A percentile compares a stretch with the other conserved stretches of the same genome.
These are phyloP conservation scores for Rhododendron ferrugineum DNA, from an alignment of 148 eudicot genomes.

Conservation along the genomic window DNA sequence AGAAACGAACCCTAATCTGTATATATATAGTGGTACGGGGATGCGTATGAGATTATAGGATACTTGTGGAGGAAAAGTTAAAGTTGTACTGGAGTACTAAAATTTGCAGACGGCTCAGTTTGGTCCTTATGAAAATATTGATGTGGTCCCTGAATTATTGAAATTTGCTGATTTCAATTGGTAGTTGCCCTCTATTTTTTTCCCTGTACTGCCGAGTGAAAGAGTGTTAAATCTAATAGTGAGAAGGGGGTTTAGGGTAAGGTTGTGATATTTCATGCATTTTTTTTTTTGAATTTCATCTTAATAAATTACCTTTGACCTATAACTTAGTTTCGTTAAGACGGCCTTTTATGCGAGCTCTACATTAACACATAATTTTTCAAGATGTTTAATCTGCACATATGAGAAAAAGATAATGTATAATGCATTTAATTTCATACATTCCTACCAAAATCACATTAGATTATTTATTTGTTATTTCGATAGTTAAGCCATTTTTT, in stretches of 20 bases:
- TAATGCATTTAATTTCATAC: background rate
- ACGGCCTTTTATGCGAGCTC: background rate
- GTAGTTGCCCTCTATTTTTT: background rate
- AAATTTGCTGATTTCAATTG: background rate
- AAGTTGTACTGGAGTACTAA: background rate
- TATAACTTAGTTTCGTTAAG: background rate
- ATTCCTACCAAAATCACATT: background rate
- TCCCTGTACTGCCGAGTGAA: background rate
- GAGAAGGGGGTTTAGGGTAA: too few species aligned
- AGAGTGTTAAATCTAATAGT: background rate
- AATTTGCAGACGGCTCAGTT: slow-evolving; percentile 17
- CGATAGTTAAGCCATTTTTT: background rate
- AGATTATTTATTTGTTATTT: background rate
- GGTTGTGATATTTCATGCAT: background rate
- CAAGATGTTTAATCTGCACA: too few species aligned
- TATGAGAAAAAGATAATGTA: background rate
- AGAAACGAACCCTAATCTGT: background rate
- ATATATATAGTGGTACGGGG: background rate
- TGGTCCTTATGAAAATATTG: background rate
- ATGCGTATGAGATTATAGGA: background rate
- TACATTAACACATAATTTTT: too few species aligned
- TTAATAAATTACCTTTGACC: too few species aligned
- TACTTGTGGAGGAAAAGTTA: background rate
- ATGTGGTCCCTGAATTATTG: background rate
- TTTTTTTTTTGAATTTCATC: too few species aligned